Conservation (phyloP, 371 early-diverging fungal species). For the Circinella umbellata region DNA sequence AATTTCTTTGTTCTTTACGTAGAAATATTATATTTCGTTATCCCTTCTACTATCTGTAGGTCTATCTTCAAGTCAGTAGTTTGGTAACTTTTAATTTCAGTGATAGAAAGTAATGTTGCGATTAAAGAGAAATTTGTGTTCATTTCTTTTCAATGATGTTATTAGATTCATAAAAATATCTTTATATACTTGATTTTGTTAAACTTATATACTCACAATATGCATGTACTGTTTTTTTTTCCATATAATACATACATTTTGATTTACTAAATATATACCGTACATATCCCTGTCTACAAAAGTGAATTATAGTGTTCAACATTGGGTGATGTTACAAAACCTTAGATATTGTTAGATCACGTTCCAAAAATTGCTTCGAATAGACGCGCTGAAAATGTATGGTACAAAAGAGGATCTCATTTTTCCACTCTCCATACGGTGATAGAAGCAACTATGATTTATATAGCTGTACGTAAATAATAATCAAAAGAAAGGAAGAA, state of each 20-base stretch:
- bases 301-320: constrained; percentile 36
- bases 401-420: constrained; percentile 67
- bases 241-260: too few species aligned
- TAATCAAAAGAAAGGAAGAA: constrained; percentile 1
- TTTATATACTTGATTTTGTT: too few species aligned
- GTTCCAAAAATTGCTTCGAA: constrained; percentile 46
- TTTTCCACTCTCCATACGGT: constrained; percentile 72
- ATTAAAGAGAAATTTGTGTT: too few species aligned
- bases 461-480: constrained; percentile 59
- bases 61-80: too few species aligned
- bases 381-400: constrained; percentile 77
- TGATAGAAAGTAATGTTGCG: too few species aligned
- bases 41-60: too few species aligned
- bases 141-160: too few species aligned
- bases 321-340: constrained; percentile 25
- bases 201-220: too few species aligned
- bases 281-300: constrained; percentile 56
- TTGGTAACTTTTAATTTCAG: too few species aligned
- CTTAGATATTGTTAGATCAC: constrained; percentile 35
- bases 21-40: constrained; percentile 8
- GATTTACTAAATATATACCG: constrained; percentile 79
- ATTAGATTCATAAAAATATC: too few species aligned
- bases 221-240: too few species aligned
- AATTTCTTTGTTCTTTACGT: too few species aligned
- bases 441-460: constrained; percentile 69